phyloP scores from a whole-genome alignment of 352 stramenopile species.

The Phytophthora melonis region DNA sequence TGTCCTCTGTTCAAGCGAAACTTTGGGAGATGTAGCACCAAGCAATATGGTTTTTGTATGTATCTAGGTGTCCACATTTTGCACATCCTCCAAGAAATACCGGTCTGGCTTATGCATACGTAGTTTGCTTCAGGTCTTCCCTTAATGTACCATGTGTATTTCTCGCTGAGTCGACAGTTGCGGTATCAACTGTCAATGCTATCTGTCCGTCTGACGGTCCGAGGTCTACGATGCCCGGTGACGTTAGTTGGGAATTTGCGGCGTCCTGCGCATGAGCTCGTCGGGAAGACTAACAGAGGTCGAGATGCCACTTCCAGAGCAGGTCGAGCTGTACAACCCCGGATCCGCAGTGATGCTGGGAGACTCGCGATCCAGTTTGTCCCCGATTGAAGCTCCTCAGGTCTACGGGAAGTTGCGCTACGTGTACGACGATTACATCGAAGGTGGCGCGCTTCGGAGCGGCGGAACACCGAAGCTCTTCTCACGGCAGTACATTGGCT shows the following conservation, averaged over 20 bases:
- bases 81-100: constrained; percentile 30
- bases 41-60: constrained; percentile 17
- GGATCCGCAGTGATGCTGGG: constrained; percentile 34
- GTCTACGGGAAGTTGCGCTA: constrained; percentile 51
- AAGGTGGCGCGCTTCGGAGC: constrained; percentile 50
- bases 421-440: constrained; percentile 54
- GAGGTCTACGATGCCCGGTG: neutral
- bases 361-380: constrained; percentile 37
- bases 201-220: constrained; percentile 9
- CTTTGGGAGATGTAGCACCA: constrained; percentile 20
- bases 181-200: constrained; percentile 3
- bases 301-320: constrained; percentile 39
- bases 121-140: neutral
- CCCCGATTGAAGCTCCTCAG: constrained; percentile 30
- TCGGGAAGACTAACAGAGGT: constrained; percentile 26
- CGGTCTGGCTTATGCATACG: constrained; percentile 29
- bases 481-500: constrained; percentile 58
- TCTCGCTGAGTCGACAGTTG: neutral
- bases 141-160: neutral
- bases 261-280: constrained; percentile 23
- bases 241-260: constrained; percentile 32
- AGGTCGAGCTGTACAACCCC: constrained; percentile 39
- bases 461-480: constrained; percentile 52
- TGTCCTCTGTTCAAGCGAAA: constrained; percentile 30
- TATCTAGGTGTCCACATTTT: constrained; percentile 15